Percentiles rank a stretch among this genome's conserved stretches.
These are phyloP conservation scores for Tympanopsis confertula DNA, from an alignment of 2,329 filamentous ascomycete species.

Conservation along the genomic window DNA sequence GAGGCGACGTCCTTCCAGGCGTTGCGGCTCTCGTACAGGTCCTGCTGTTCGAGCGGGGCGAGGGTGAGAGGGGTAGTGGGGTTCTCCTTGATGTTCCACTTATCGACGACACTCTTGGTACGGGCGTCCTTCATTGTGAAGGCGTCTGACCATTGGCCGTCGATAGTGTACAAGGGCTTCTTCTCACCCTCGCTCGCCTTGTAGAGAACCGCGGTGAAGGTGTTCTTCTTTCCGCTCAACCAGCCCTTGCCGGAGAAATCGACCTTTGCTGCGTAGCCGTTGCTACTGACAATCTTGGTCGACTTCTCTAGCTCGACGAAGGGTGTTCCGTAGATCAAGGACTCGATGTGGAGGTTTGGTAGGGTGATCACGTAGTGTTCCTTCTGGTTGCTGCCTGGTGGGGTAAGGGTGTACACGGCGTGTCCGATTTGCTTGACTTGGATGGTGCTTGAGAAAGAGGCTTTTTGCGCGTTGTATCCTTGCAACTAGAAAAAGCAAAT, in stretches of 20 bases:
- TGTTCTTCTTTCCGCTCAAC: conserved; percentile 93
- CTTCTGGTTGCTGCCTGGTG: conserved; percentile 20
- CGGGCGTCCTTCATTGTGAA: conserved; percentile 66
- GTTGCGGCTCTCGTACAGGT: conserved; percentile 74
- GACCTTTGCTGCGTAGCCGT: conserved; percentile 77
- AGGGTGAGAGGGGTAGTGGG: conserved; percentile 59
- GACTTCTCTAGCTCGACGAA: conserved; percentile 83
- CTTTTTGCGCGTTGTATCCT: conserved; percentile 94
- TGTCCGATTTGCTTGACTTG: conserved; percentile 92
- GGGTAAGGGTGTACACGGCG: conserved; percentile 65
- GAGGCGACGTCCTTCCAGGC: conserved; percentile 80
- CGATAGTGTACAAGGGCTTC: conserved; percentile 66
- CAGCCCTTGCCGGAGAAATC: conserved; percentile 91
- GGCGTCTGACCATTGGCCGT: conserved; percentile 80
- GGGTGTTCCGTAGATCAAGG: conserved; percentile 72
- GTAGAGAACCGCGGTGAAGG: conserved; percentile 66
- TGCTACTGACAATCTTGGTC: conserved; percentile 76
- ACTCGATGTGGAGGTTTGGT: conserved; percentile 84
- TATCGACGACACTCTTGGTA: conserved; percentile 28
- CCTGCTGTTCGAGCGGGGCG: conserved; percentile 65
- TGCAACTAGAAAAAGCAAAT: too few relatives aligned
- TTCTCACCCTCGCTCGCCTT: conserved; percentile 54
- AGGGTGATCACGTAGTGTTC: conserved; percentile 86
- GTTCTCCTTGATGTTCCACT: conserved; percentile 45
- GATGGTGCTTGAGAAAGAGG: conserved; percentile 86